Base-by-base conservation (phyloP, 2,329 filamentous ascomycete genomes). In the Kalmusia sp. region DNA sequence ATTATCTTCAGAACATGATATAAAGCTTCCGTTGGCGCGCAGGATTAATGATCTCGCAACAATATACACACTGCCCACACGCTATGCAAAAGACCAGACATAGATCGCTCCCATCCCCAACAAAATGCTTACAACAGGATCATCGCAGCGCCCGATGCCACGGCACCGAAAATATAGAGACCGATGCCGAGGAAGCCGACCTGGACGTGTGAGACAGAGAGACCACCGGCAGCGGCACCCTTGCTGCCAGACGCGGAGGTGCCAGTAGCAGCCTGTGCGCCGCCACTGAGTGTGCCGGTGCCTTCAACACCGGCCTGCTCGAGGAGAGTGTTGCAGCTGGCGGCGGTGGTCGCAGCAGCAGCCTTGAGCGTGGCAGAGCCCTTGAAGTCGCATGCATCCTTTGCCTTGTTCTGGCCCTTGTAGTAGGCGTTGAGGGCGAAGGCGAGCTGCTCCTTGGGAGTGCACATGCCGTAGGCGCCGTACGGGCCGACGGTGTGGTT, bases 381-480 rank as follows among this genome's bases (percentile, higher is more conserved):
- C 52, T 82, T 78, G 76, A 93, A 93, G 79, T 86, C 80, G 72
- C 91, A 96, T 27, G 90, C 87, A 49, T 77, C 77, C 22, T 77
- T 70, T 44, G 77, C 75, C 58, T 79, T 79, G 65, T 80, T 76
- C 69, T 85, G 81, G 61, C 73, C 75, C 57, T 65, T 64, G 24
- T 65, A 65, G 82, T 93, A 93, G 64, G 84, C 77, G 78, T 93
- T 86, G 62, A 93, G 83, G 43, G 86, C 88, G 72, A 84, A 92
- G 52, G 84, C 85, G 34, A 96, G 84, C 82, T 92, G 85, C 76
- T 91, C 82, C 62, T 82, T 81, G 65, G 84, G 69, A 62, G 81
- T 80, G 81, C 91, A 96, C 86, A 92, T 91, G 75, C 86, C 85
- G 81, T 90, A 92, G 41, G 89, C 84, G 63, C 91, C 91, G 74